Percentiles rank a stretch among this genome's conserved stretches.
Evolutionary conservation across 805 yeast species (phyloP).

Genomic region (Wickerhamomyces alni): DNA sequence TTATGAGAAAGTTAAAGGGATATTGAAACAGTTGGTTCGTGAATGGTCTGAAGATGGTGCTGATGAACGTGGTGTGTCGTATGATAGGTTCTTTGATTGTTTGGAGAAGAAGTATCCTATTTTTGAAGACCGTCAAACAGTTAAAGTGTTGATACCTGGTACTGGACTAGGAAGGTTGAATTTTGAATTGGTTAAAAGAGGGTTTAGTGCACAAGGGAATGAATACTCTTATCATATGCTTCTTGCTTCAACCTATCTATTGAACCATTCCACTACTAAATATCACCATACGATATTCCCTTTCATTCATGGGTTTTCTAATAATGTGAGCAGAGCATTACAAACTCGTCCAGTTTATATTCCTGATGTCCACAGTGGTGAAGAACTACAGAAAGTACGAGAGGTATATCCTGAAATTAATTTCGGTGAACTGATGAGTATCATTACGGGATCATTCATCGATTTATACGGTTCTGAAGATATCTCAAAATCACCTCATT

Average conservation of each 20-base stretch:
- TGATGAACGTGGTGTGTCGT: conserved; percentile 36
- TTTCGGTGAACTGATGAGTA: conserved; percentile 52
- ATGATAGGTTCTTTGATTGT: conserved; percentile 29
- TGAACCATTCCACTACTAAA: conserved; percentile 39
- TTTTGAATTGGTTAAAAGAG: conserved; percentile 45
- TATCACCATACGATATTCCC: conserved; percentile 44
- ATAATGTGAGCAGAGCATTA: conserved; percentile 36
- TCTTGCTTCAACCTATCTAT: conserved; percentile 44
- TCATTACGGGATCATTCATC: conserved; percentile 67
- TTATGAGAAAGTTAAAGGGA: conserved; percentile 50
- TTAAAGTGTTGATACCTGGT: conserved; percentile 54
- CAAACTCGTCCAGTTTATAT: conserved; percentile 46
- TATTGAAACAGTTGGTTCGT: conserved; percentile 49
- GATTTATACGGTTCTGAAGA: conserved; percentile 55
- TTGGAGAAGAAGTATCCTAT: conserved; percentile 33
- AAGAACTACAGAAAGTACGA: conserved; percentile 28
- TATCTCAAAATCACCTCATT: conserved; percentile 11
- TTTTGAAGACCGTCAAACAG: conserved; percentile 27
- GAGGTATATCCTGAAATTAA: conserved; percentile 33
- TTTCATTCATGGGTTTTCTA: conserved; percentile 45
- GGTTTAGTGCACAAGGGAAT: conserved; percentile 62
- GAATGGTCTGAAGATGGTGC: conserved; percentile 58
- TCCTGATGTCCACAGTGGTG: conserved; percentile 46
- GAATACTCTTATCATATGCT: conserved; percentile 64
- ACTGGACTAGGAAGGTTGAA: conserved; percentile 59